A percentile compares a stretch with the other conserved stretches of the same genome.
These are phyloP conservation scores for Naganishia randhawae DNA, from an alignment of 768 basidiomycete species.

Conservation along the genomic window DNA sequence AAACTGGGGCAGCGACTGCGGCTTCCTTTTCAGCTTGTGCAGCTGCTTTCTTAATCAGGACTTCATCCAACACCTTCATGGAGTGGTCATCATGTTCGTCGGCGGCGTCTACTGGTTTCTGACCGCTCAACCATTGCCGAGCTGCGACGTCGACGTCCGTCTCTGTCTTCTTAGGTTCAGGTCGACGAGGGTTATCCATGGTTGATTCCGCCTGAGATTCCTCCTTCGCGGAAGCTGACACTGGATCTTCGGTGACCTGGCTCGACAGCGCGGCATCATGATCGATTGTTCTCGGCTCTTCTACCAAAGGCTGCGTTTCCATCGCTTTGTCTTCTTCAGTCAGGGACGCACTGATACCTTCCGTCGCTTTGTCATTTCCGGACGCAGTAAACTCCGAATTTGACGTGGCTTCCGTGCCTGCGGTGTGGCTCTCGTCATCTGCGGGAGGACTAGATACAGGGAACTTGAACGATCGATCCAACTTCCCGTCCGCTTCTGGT, in stretches of 20 bases:
- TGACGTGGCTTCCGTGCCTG: not conserved
- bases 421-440: not conserved
- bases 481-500: constrained; percentile 47
- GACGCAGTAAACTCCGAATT: not conserved
- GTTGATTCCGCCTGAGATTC: not conserved
- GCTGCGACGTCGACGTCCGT: constrained; percentile 15
- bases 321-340: not conserved
- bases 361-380: not conserved
- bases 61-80: constrained; percentile 3
- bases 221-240: not conserved
- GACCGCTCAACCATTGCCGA: constrained; percentile 17
- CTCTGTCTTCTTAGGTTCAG: constrained; percentile 7
- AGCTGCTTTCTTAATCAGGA: not conserved
- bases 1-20: no score
- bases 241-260: not conserved
- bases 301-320: not conserved
- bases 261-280: not conserved
- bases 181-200: not conserved
- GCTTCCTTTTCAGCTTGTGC: constrained; percentile 11
- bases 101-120: constrained; percentile 7
- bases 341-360: not conserved
- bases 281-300: not conserved
- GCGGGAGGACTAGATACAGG: constrained; percentile 29
- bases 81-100: constrained; percentile 1
- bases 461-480: constrained; percentile 49